Base-by-base conservation (phyloP, 2,329 filamentous ascomycete species). In the Aspergillus sp. region DNA sequence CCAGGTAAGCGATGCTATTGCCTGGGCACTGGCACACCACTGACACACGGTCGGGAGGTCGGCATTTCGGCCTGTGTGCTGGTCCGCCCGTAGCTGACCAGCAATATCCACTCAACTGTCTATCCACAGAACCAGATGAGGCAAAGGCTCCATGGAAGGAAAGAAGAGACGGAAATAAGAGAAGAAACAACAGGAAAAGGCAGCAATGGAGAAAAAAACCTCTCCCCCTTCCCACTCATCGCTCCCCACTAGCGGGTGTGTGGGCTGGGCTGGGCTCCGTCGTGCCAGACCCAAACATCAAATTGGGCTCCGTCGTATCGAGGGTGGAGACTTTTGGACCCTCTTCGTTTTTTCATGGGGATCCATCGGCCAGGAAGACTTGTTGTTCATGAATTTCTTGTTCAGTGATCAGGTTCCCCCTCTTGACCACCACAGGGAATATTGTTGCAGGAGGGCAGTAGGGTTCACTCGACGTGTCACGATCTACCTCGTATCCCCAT, bases 31-130 rank as follows among this genome's bases (percentile, higher is more conserved):
- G 41, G 41, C 49, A 52, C n/a, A 11, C 19, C n/a, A 10, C 19
- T 44, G 19, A 21, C 49, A 52, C 17, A 36, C 32, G 30, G 42
- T 54, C 57, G 62, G 66, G 21, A 61, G 62, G 50, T 67, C 67
- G 68, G 69, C 64, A 62, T 51, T 60, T 66, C 68, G 68, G 59
- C 21, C 19, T 53, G 30, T 39, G 19, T 44, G 41, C 41, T 11
- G 5, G 17, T 42, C 17, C n/a, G 41, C 8, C 41, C 19, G 8
- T 42, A 5, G 32, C 41, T 42, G 41, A 42, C 41, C 41, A 42
- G 8, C 41, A 21, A 8, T 11, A 11, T 11, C 17, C 39, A 17
- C 39, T 19, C 15, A 17, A 17, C 17, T 8, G 8, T 19, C n/a
- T 42, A 10, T 42, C 39, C 39, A 42, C 41, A 44, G 5, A 11